A percentile compares a stretch with the other conserved stretches of the same genome.
phyloP scores from a whole-genome alignment of 306 rosid species.

The Acacia confusa region DNA sequence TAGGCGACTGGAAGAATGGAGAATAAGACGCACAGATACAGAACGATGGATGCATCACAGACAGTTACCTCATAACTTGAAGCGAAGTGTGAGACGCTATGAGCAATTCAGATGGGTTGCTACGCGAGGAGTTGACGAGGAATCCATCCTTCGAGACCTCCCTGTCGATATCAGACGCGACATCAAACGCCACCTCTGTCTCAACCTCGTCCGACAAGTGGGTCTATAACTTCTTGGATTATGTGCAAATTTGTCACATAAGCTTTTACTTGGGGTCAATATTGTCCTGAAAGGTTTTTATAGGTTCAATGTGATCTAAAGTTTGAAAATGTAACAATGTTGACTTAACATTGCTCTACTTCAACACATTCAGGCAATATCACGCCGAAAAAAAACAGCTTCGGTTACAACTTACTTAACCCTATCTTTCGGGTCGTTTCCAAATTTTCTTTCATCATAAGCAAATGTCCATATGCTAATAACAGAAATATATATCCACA shows the following conservation, averaged over 20 bases:
- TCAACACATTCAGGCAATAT: too few species aligned
- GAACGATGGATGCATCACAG: slow-evolving; percentile 67
- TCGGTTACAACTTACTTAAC: too few species aligned
- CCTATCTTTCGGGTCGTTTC: not conserved
- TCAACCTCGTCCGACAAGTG: slow-evolving; percentile 55
- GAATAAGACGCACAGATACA: slow-evolving; percentile 53
- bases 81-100: slow-evolving; percentile 49
- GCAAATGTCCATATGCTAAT: not conserved
- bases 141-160: slow-evolving; percentile 53
- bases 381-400: too few species aligned
- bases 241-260: too few species aligned
- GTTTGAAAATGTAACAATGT: too few species aligned
- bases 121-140: slow-evolving; percentile 58
- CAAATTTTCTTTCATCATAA: not conserved
- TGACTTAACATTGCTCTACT: too few species aligned
- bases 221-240: not conserved
- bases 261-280: too few species aligned
- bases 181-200: slow-evolving; percentile 60
- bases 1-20: slow-evolving; percentile 51
- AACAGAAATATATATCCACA: not conserved
- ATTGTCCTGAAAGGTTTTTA: too few species aligned
- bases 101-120: slow-evolving; percentile 61
- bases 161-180: slow-evolving; percentile 57
- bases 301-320: too few species aligned
- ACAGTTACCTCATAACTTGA: slow-evolving; percentile 48